Percentiles rank a stretch among this genome's conserved stretches.
These are phyloP conservation scores for Avena atlantica DNA, from an alignment of 176 grass and related monocot species.

Conservation along the genomic window DNA sequence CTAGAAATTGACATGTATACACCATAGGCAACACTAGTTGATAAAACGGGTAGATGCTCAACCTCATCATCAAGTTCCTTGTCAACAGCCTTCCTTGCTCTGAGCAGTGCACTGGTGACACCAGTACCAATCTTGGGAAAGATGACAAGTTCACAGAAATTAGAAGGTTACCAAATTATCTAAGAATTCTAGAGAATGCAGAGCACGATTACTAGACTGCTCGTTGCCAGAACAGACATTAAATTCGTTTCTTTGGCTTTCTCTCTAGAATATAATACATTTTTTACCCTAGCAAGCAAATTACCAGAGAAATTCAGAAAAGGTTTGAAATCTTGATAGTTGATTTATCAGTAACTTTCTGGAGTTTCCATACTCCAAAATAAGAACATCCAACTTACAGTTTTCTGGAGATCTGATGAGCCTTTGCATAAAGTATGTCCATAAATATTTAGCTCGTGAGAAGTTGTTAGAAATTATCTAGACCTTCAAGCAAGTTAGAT, in stretches of 20 bases:
- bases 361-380: background rate
- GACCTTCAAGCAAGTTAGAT: background rate
- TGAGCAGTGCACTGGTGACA: conserved; percentile 66
- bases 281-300: background rate
- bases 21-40: conserved; percentile 80
- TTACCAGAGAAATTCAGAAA: background rate
- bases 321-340: background rate
- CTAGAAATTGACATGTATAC: conserved; percentile 88
- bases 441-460: background rate
- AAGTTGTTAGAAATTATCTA: background rate
- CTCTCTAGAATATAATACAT: background rate
- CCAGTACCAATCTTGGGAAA: conserved; percentile 73
- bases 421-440: background rate
- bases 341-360: background rate
- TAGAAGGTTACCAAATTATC: background rate
- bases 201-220: background rate
- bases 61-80: conserved; percentile 56
- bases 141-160: conserved; percentile 12
- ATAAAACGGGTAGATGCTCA: conserved; percentile 67
- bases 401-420: background rate
- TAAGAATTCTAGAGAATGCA: background rate
- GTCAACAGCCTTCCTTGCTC: conserved; percentile 61
- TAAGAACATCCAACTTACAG: background rate
- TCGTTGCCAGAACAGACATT: background rate
- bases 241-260: background rate